Percentiles rank a stretch among this genome's conserved stretches.
These are phyloP conservation scores for Sugiyamaella lignohabitans DNA, from an alignment of 805 yeast genomes.

Conservation along the genomic window DNA sequence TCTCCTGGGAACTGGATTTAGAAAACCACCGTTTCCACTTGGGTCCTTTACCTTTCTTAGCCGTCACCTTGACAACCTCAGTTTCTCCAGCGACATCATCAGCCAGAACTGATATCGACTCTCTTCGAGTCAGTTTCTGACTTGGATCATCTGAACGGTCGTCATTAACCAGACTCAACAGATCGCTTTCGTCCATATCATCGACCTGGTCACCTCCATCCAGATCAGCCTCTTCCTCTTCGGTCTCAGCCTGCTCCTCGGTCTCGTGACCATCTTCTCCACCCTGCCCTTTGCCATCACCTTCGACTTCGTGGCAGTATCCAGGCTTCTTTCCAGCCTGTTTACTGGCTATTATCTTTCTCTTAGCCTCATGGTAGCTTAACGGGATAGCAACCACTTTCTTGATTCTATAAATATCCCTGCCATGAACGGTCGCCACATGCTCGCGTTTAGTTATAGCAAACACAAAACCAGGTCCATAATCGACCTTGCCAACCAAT, in stretches of 20 bases:
- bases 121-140: too few relatives aligned
- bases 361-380: conserved; percentile 7
- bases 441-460: conserved; percentile 15
- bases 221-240: conserved; percentile 1
- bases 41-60: too few relatives aligned
- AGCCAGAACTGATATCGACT: neutral
- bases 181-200: too few relatives aligned
- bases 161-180: too few relatives aligned
- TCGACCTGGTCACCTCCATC: too few relatives aligned
- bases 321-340: neutral
- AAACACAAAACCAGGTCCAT: conserved; percentile 18
- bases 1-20: too few relatives aligned
- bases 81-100: too few relatives aligned
- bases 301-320: neutral
- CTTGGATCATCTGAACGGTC: too few relatives aligned
- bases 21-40: too few relatives aligned
- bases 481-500: conserved; percentile 16
- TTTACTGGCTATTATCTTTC: neutral
- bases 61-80: too few relatives aligned
- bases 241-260: conserved; percentile 1
- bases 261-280: too few relatives aligned
- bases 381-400: conserved; percentile 18
- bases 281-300: too few relatives aligned
- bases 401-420: conserved; percentile 15
- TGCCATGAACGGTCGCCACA: conserved; percentile 12